Evolutionary conservation across 495 filamentous ascomycete species (phyloP), one percentile per base, ranked within the genome.

Genomic region (Neurospora terricola): DNA sequence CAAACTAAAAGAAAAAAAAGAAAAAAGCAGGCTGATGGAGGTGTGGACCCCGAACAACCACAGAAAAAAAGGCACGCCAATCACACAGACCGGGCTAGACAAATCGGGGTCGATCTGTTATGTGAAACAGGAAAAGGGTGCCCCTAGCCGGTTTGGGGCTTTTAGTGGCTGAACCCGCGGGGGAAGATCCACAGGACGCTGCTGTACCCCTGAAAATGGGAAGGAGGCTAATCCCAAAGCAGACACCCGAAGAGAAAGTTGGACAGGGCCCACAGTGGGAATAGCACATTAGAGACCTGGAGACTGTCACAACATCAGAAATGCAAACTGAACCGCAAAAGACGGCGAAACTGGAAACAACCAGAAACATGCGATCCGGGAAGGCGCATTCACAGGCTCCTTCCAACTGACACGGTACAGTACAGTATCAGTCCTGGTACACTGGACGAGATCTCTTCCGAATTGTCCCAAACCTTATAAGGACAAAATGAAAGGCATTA

Each of bases 111-210:
- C 48, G 21, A 59, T 59, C 48, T 59, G 21, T 59, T 59, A 27
- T 30, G 66, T 76, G 74, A 76, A 76, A 76, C 74, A 70, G 66
- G 72, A 45, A 72, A 70, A 42, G 21, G 21, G 30, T 70, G 54
- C 36, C 43, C 11, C 23, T 39, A 40, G 21, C 48, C 48, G 23
- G 21, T 37, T 23, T 14, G 42, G n/a, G 42, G 11, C 43, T 39
- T 71, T 66, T 8, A 73, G 45, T 75, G 68, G 73, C 71, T 42
- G 43, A 73, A 38, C 14, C 18, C 34, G 1, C 38, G 21, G 30
- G 18, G 14, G 27, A 71, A 23, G 42, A 42, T 71, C 38, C 69
- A 42, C 69, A 39, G 38, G 38, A 39, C n/a, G 12, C 27, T 70
- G 37, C 37, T 42, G 48, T 11, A 59, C 48, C 48, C 48, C 48